Percentiles rank a stretch among this genome's conserved stretches.
Conservation (phyloP, 768 basidiomycete species). For the Pleurotus tuoliensis region DNA sequence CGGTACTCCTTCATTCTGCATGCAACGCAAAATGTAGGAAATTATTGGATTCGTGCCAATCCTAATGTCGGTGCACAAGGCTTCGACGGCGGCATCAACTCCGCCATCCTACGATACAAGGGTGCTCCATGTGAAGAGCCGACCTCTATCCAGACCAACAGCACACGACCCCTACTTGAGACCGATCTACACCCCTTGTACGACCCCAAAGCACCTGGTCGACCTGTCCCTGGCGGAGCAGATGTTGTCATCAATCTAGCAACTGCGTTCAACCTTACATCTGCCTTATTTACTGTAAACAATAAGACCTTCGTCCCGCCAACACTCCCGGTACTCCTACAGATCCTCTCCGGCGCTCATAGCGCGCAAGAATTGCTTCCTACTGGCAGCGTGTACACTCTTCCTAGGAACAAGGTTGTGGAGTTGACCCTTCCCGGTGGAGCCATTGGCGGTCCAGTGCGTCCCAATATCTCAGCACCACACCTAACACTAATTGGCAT, state of each 20-base stretch:
- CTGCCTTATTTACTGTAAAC: conserved; percentile 18
- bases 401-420: conserved; percentile 31
- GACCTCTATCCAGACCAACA: conserved; percentile 15
- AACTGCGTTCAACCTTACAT: conserved; percentile 13
- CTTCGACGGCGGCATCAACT: conserved; percentile 16
- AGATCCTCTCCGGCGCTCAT: conserved; percentile 33
- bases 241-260: conserved; percentile 10
- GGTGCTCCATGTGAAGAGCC: conserved; percentile 31
- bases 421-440: conserved; percentile 31
- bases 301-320: conserved; percentile 23
- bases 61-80: conserved; percentile 18
- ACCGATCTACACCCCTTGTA: conserved; percentile 5
- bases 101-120: conserved; percentile 23
- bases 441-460: conserved; percentile 20
- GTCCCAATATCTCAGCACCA: not conserved
- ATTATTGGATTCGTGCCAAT: conserved; percentile 33
- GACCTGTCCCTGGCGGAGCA: conserved; percentile 5
- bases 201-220: conserved; percentile 1
- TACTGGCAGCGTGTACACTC: conserved; percentile 26
- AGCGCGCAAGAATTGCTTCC: conserved; percentile 26
- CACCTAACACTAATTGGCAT: not conserved
- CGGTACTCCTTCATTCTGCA: conserved; percentile 36
- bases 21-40: conserved; percentile 31
- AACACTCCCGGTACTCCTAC: conserved; percentile 33
- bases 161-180: conserved; percentile 7